Percentiles rank a stretch among this genome's conserved stretches.
phyloP scores from a whole-genome alignment of 495 filamentous ascomycete species.

The Penicillium herquei region DNA sequence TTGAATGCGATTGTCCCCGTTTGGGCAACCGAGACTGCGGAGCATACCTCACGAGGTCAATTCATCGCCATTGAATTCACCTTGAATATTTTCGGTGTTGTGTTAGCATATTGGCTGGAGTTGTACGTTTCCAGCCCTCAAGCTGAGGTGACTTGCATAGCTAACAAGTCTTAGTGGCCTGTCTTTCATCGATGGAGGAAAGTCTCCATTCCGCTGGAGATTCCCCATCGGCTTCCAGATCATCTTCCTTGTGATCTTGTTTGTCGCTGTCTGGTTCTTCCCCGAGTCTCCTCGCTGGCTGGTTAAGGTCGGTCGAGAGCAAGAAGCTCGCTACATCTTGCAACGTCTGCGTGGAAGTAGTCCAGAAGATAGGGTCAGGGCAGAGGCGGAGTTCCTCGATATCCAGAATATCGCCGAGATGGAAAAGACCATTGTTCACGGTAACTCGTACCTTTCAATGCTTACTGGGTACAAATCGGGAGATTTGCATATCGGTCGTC shows the following conservation, averaged over 20 bases:
- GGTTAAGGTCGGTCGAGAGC: conserved; percentile 58
- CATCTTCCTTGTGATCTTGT: conserved; percentile 54
- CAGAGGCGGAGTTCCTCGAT: conserved; percentile 63
- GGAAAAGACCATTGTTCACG: conserved; percentile 50
- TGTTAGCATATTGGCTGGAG: conserved; percentile 71
- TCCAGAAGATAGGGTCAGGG: conserved; percentile 50
- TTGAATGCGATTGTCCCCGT: conserved; percentile 71
- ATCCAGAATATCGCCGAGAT: conserved; percentile 58
- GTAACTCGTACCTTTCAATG: conserved; percentile 60
- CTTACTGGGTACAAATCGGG: conserved; percentile 61
- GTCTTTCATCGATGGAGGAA: conserved; percentile 56
- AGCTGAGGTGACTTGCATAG: not conserved
- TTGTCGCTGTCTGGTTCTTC: conserved; percentile 56
- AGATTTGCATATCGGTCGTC: conserved; percentile 61
- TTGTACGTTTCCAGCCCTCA: conserved; percentile 45
- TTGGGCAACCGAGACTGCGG: conserved; percentile 67
- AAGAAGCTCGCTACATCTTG: conserved; percentile 62
- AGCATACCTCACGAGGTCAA: conserved; percentile 65
- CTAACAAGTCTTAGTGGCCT: conserved; percentile 36
- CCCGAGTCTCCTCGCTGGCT: conserved; percentile 67
- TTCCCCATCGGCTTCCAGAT: conserved; percentile 75
- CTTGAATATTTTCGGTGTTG: conserved; percentile 71
- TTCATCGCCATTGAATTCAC: conserved; percentile 75
- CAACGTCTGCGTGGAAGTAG: conserved; percentile 58
- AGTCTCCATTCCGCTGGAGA: conserved; percentile 59